Evolutionary conservation across 208 protist species (phyloP).

Genomic region (Leptomonas pyrrhocoris): DNA sequence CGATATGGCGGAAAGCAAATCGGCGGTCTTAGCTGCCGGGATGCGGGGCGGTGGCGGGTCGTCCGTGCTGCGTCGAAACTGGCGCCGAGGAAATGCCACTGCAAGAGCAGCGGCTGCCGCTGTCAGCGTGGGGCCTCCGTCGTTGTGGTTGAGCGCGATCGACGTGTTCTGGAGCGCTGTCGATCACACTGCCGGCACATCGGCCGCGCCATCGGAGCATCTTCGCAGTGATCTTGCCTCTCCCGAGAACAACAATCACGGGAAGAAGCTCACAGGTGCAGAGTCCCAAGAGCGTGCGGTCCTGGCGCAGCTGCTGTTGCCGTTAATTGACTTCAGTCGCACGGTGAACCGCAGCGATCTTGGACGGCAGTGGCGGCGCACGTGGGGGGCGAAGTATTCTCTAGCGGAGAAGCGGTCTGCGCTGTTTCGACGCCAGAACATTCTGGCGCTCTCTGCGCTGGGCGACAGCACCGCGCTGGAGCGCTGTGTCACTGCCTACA

Average conservation of each 20-base stretch:
- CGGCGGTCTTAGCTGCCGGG: neutral
- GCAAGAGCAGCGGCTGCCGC: neutral
- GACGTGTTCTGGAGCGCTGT: slow-evolving; percentile 79
- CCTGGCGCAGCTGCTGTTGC: slow-evolving; percentile 49
- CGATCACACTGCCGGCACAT: slow-evolving; percentile 43
- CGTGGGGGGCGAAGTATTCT: slow-evolving; percentile 44
- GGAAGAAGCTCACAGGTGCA: slow-evolving; percentile 25
- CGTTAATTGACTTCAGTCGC: slow-evolving; percentile 53
- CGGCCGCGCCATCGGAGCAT: neutral
- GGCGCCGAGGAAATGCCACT: neutral
- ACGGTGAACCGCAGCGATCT: slow-evolving; percentile 35
- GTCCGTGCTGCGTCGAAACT: neutral
- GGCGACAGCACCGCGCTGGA: slow-evolving; percentile 35
- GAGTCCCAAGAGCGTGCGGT: slow-evolving; percentile 52
- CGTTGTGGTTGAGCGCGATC: slow-evolving; percentile 57
- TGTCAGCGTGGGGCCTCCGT: neutral
- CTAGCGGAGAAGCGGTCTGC: slow-evolving; percentile 24
- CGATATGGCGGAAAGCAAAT: slow-evolving; percentile 11
- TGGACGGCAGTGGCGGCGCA: slow-evolving; percentile 53
- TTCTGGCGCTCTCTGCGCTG: slow-evolving; percentile 52
- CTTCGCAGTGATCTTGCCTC: neutral
- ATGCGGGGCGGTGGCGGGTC: neutral
- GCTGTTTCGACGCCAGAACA: slow-evolving; percentile 38
- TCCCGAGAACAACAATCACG: neutral
- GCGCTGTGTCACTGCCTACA: slow-evolving; percentile 24